phyloP scores from a whole-genome alignment of 169 alveolate genomes.

The Blepharisma undulans region DNA sequence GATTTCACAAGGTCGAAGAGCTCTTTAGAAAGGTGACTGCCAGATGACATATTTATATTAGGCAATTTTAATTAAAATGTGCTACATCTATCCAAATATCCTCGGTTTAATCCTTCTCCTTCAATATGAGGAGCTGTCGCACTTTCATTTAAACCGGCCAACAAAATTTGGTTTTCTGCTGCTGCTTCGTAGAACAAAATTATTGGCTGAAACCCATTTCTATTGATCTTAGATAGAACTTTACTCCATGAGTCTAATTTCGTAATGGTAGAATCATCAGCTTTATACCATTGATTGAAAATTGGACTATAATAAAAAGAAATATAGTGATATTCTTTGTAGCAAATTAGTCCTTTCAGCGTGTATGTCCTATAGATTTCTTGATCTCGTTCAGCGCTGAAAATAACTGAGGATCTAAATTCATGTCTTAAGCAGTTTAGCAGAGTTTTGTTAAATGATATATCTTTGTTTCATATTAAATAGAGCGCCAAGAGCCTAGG shows the following conservation, averaged over 20 bases:
- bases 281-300: background rate
- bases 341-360: background rate
- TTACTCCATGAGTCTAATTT: background rate
- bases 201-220: background rate
- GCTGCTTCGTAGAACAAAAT: background rate
- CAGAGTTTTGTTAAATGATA: background rate
- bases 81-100: background rate
- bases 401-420: background rate
- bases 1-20: conserved; percentile 90
- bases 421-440: background rate
- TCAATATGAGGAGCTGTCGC: background rate
- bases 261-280: background rate
- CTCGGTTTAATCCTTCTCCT: background rate
- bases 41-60: conserved; percentile 62
- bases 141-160: background rate
- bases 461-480: background rate
- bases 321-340: background rate
- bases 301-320: background rate
- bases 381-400: background rate
- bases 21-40: conserved; percentile 83
- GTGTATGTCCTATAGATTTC: background rate
- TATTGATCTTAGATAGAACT: background rate
- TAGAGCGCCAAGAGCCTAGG: background rate
- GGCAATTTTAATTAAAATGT: background rate
- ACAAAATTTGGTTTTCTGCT: background rate